Base-by-base conservation (phyloP, 805 yeast species). In the Wickerhamia fluorescens region DNA sequence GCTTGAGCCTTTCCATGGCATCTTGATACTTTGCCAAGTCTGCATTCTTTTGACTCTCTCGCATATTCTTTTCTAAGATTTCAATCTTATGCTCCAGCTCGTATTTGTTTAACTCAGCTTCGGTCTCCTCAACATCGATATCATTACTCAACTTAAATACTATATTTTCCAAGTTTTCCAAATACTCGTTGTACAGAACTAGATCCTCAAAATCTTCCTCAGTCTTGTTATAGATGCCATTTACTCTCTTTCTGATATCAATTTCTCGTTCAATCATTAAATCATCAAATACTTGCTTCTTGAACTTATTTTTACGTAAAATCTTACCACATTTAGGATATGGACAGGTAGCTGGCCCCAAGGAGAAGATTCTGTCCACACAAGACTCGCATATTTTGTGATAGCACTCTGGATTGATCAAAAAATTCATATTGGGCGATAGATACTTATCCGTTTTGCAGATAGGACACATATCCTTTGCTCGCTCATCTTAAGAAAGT, bases 321-420 rank as follows among this genome's bases (percentile, higher is more conserved):
- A 79, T 84, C 62, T 81, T 85, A 33, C 79, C 87, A 62, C 99
- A 92, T 29, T 79, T 77, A 4, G 87, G 82, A 52, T 88, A 89
- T 1, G 98, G 98, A 52, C 99, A 92, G 13, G 88, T 92, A 0
- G 96, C 92, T 0, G 98, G 98, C 3, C 99, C 99, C 28, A 82
- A 61, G 5, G 95, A 75, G 51, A 84, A 92, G 30, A 92, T 88
- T 40, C 98, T 71, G 55, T 92, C 97, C 24, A 89, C 97, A 59
- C 98, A 92, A 2, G 94, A 77, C 44, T 82, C 96, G 60, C 99
- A 92, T 55, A 92, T 89, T 65, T 86, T 89, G 52, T 92, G 99
- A 51, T 92, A 92, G 58, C 99, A 92, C 54, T 92, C 98, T 0
- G 97, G 95, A 46, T 92, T 92, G 40, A 92, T 87, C 31, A 89